Percentiles rank a stretch among this genome's conserved stretches.
Conservation (phyloP, 2,329 filamentous ascomycete genomes). For the Emericellopsis cladophorae region DNA sequence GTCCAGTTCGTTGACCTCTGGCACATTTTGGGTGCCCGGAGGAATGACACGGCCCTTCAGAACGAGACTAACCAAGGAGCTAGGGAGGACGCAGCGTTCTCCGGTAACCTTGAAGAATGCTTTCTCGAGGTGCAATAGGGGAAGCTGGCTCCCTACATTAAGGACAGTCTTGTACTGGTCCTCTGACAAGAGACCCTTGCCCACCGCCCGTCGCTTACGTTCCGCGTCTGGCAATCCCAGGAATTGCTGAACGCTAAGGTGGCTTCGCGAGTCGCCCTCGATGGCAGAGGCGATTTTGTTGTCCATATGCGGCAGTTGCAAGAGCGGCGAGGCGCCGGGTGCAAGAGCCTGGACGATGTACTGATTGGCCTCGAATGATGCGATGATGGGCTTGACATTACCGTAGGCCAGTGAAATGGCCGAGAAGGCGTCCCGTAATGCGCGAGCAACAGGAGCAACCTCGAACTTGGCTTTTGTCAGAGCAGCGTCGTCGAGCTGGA, state of each 20-base stretch:
- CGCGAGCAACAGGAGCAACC: conserved; percentile 74
- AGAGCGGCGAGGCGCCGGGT: conserved; percentile 71
- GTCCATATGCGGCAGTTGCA: conserved; percentile 84
- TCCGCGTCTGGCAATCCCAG: conserved; percentile 71
- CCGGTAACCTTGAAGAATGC: conserved; percentile 96
- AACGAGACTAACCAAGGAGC: conserved; percentile 84
- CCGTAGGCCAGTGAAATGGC: conserved; percentile 82
- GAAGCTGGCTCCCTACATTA: conserved; percentile 69
- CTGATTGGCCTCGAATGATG: conserved; percentile 73
- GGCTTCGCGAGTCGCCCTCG: conserved; percentile 63
- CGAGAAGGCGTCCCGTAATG: conserved; percentile 74
- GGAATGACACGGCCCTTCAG: conserved; percentile 92
- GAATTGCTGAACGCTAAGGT: conserved; percentile 73
- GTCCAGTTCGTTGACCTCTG: conserved; percentile 63
- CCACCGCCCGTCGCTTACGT: conserved; percentile 59
- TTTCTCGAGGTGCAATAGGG: conserved; percentile 72
- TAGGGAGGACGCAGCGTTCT: conserved; percentile 84
- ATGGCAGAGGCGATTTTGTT: conserved; percentile 51
- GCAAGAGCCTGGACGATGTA: conserved; percentile 81
- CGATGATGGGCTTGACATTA: conserved; percentile 68
- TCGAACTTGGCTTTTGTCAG: conserved; percentile 82
- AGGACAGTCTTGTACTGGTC: conserved; percentile 67
- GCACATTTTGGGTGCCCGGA: conserved; percentile 65
- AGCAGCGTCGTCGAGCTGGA: conserved; percentile 67
- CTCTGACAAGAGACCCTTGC: conserved; percentile 58